Conservation (phyloP, 2,329 filamentous ascomycete genomes). For the Botrytis galanthina region DNA sequence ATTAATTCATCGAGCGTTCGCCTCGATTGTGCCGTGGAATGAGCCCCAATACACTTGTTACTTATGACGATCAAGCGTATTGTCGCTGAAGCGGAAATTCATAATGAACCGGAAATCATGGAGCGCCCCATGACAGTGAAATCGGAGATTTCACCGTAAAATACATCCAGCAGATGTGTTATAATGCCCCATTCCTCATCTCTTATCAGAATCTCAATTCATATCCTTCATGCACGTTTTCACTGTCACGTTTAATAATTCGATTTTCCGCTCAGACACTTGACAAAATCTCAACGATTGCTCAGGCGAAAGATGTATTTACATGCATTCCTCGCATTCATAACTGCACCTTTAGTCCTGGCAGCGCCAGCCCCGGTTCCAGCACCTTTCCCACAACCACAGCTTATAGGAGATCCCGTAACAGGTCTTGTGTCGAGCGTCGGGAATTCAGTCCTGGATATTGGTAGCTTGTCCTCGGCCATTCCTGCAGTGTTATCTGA, state of each 20-base stretch:
- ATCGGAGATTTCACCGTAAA: no score
- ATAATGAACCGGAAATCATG: not conserved
- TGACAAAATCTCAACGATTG: not conserved
- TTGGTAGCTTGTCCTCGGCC: not conserved
- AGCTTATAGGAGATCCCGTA: not conserved
- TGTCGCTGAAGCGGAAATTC: not conserved
- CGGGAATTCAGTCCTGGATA: not conserved
- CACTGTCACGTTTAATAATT: not conserved
- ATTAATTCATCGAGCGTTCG: not conserved
- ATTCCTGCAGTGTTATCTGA: not conserved
- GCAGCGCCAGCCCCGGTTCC: slow-evolving; percentile 5
- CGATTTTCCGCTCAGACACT: not conserved
- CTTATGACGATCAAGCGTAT: not conserved
- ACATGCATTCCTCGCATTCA: not conserved
- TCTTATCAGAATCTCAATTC: not conserved
- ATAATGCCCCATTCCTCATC: not conserved
- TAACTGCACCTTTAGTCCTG: slow-evolving; percentile 1
- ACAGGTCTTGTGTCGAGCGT: not conserved
- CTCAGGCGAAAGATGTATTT: not conserved
- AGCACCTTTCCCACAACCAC: slow-evolving; percentile 1
- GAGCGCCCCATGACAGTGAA: not conserved
- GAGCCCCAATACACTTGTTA: not conserved
- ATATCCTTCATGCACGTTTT: not conserved
- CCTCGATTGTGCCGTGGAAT: not conserved
- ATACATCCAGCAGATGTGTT: not conserved